Percentiles rank a stretch among this genome's conserved stretches.
These are phyloP conservation scores for Hypoxylon sp. DNA, from an alignment of 2,329 filamentous ascomycete genomes.

Conservation along the genomic window DNA sequence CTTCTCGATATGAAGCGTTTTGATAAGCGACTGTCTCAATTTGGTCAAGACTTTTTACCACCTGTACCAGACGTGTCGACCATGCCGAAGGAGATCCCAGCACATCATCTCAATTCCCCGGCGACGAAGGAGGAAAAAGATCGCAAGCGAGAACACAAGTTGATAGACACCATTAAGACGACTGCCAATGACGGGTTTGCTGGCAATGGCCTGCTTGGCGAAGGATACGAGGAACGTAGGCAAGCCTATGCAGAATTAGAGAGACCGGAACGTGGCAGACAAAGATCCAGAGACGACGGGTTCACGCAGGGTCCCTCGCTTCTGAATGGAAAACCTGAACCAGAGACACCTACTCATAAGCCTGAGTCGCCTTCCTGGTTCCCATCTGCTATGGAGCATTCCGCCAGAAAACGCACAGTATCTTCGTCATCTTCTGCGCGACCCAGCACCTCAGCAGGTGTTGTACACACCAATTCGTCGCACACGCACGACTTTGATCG, in stretches of 20 bases:
- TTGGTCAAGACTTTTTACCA: constrained; percentile 55
- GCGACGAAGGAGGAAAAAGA: constrained; percentile 25
- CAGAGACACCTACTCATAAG: constrained; percentile 41
- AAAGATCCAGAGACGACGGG: constrained; percentile 46
- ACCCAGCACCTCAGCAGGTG: constrained; percentile 37
- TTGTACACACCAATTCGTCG: constrained; percentile 21
- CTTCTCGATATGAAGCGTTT: constrained; percentile 70
- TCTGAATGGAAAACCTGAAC: constrained; percentile 53
- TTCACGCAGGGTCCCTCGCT: constrained; percentile 68
- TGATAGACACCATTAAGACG: constrained; percentile 43
- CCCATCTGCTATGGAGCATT: constrained; percentile 49
- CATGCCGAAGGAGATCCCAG: constrained; percentile 39
- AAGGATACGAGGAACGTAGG: constrained; percentile 58
- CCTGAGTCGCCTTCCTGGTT: constrained; percentile 48
- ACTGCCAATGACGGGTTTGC: constrained; percentile 56
- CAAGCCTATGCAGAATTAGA: constrained; percentile 46
- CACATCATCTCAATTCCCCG: constrained; percentile 42
- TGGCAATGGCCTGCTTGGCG: constrained; percentile 60
- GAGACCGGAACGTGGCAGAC: constrained; percentile 41
- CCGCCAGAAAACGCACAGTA: constrained; percentile 39
- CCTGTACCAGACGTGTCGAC: constrained; percentile 39
- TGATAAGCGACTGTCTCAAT: constrained; percentile 60
- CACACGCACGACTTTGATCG: constrained; percentile 13
- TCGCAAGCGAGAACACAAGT: constrained; percentile 37
- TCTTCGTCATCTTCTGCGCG: constrained; percentile 21